Conservation (phyloP, 805 yeast species). For the Metschnikowia henanensis region DNA sequence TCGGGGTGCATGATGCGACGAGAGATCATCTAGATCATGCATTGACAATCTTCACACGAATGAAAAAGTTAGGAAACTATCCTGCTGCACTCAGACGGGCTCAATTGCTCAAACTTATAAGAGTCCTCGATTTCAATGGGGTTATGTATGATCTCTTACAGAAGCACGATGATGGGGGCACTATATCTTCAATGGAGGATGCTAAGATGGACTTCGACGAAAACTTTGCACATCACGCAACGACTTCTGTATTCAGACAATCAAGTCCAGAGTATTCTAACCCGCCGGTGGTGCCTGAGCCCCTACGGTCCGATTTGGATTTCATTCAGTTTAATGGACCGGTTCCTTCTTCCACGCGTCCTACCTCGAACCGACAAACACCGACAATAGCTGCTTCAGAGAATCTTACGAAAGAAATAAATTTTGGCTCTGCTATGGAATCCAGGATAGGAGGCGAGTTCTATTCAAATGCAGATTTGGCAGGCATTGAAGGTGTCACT, state of each 20-base stretch:
- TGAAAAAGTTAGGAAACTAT: slow-evolving; percentile 76
- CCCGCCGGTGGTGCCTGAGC: slow-evolving; percentile 17
- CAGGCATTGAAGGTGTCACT: slow-evolving; percentile 44
- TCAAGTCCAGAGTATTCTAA: slow-evolving; percentile 12
- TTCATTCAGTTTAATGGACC: slow-evolving; percentile 25
- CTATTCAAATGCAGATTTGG: slow-evolving; percentile 37
- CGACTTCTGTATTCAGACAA: slow-evolving; percentile 10
- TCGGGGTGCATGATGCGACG: slow-evolving; percentile 80
- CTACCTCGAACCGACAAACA: slow-evolving; percentile 19
- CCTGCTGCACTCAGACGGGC: slow-evolving; percentile 78
- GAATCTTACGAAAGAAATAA: slow-evolving; percentile 20
- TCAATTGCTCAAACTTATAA: slow-evolving; percentile 63
- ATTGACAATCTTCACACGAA: slow-evolving; percentile 62
- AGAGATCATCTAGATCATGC: slow-evolving; percentile 73
- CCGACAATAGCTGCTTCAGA: slow-evolving; percentile 21
- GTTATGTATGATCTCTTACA: slow-evolving; percentile 55
- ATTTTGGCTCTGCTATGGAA: slow-evolving; percentile 2
- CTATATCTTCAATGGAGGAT: slow-evolving; percentile 1
- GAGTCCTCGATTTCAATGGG: slow-evolving; percentile 67
- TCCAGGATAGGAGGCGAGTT: slow-evolving; percentile 24
- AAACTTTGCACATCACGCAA: slow-evolving; percentile 3
- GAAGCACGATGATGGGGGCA: slow-evolving; percentile 54
- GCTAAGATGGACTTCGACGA: slow-evolving; percentile 14
- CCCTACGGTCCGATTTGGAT: slow-evolving; percentile 24
- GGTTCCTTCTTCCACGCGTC: slow-evolving; percentile 20